Evolutionary conservation across 2,329 filamentous ascomycete genomes (phyloP), one percentile per base, ranked within the genome.

Genomic region (Ophiocordyceps camponoti-floridani): DNA sequence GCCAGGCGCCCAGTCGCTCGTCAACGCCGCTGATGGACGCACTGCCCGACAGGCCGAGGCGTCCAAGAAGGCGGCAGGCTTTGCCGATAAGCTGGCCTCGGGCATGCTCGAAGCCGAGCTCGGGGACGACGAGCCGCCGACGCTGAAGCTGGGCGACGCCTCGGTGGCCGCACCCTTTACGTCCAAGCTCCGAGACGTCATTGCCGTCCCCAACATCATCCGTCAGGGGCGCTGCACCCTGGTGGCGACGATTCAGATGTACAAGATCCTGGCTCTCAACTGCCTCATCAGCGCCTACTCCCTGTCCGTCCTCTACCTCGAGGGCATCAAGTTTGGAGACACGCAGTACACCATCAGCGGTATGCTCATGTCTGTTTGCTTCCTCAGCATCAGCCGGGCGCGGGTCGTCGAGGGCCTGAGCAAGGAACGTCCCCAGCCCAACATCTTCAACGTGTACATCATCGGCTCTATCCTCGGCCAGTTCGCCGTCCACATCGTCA

Each of bases 341-440:
- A 87, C 88, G 4, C 91, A 98, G 65, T 91, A 96, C 52, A 98
- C 91, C 14, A 96, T 98, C 56, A 95, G 87, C 54, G 91, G 91
- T 54, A 96, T 98, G 84, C 80, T 98, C 62, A 96, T 98, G 91
- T 95, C 88, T 55, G 91, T 98, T 43, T 98, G 91, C 67, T 98
- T 98, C 74, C 68, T 98, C 56, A 95, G 88, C 49, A 95, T 98
- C 56, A 96, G 91, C n/a, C 82, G 91, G 48, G 91, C 91, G 37
- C 91, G 87, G 69, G 85, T 91, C 28, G 91, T 98, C 44, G 91
- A 98, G 66, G 82, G 84, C 33, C 71, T 98, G 23, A 95, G 89
- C 50, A 95, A 95, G 66, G 91, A 98, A 64, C 83, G 91, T 37
- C 91, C 91, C 0, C 91, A 98, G 66, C 88, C 89, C 45, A 95